Percentiles rank a stretch among this genome's conserved stretches.
phyloP scores from a whole-genome alignment of 257 asterid species.

The Capsicum baccatum region DNA sequence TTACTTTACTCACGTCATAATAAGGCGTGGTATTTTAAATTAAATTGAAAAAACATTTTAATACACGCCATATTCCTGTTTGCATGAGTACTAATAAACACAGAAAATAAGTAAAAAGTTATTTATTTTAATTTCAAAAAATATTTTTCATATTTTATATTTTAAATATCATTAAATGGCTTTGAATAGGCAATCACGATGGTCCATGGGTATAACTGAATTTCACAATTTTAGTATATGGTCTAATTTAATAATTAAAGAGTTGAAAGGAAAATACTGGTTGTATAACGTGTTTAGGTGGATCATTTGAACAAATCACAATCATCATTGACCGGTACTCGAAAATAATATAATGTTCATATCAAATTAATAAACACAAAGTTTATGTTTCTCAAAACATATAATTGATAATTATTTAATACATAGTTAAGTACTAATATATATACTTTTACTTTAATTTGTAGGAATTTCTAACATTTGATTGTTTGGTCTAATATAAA shows the following conservation, averaged over 20 bases:
- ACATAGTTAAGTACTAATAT: background rate
- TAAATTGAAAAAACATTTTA: background rate
- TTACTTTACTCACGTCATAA: background rate
- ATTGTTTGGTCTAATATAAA: background rate
- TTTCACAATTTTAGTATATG: background rate
- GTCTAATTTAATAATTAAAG: background rate
- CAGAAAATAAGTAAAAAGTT: too few relatives aligned
- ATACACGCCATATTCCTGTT: background rate
- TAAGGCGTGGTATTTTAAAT: background rate
- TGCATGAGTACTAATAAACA: too few relatives aligned
- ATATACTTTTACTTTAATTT: background rate
- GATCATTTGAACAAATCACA: background rate
- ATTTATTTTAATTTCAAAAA: too few relatives aligned
- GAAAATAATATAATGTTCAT: background rate
- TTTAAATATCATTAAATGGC: background rate
- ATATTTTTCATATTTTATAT: background rate
- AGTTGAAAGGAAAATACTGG: conserved; percentile 15
- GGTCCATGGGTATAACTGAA: background rate
- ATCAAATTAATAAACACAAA: background rate
- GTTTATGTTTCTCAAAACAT: background rate
- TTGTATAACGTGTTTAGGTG: too few relatives aligned
- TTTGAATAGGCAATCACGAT: background rate
- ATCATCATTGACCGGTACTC: background rate
- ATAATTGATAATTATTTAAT: background rate
- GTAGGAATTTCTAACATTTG: background rate